These are phyloP conservation scores for Candida peoriensis DNA, from an alignment of 805 yeast genomes.

Conservation along the genomic window DNA sequence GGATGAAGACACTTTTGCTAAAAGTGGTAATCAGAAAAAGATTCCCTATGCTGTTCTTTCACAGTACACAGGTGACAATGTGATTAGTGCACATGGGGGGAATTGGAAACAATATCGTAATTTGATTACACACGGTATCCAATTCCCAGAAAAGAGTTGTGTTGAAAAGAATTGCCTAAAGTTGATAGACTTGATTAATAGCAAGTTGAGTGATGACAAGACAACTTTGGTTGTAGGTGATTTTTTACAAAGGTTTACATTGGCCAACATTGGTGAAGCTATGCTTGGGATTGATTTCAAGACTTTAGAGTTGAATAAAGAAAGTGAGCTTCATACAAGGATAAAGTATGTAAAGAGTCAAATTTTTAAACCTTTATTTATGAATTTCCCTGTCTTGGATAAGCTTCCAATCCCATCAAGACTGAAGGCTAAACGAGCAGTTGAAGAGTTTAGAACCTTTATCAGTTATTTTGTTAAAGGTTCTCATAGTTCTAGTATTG, in stretches of 20 bases:
- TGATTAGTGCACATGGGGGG: slow-evolving; percentile 53
- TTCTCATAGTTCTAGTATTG: slow-evolving; percentile 20
- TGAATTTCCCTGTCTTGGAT: slow-evolving; percentile 54
- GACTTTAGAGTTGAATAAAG: slow-evolving; percentile 27
- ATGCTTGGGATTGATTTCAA: slow-evolving; percentile 46
- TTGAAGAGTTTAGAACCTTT: slow-evolving; percentile 34
- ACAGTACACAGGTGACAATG: slow-evolving; percentile 54
- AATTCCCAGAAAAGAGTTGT: slow-evolving; percentile 39
- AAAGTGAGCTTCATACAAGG: slow-evolving; percentile 32
- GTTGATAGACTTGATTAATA: slow-evolving; percentile 26
- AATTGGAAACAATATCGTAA: slow-evolving; percentile 46
- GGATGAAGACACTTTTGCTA: slow-evolving; percentile 46
- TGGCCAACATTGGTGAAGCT: slow-evolving; percentile 46
- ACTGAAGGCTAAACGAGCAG: slow-evolving; percentile 37
- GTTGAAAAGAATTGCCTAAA: slow-evolving; percentile 33
- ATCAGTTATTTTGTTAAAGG: slow-evolving; percentile 31
- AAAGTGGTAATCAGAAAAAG: slow-evolving; percentile 56
- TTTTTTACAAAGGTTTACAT: slow-evolving; percentile 39
- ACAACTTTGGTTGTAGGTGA: slow-evolving; percentile 27
- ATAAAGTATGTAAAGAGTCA: slow-evolving; percentile 43
- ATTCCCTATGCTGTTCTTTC: slow-evolving; percentile 52
- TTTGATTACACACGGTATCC: slow-evolving; percentile 41
- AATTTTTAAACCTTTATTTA: slow-evolving; percentile 48
- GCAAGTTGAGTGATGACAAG: slow-evolving; percentile 10
- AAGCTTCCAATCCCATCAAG: slow-evolving; percentile 44